Evolutionary conservation across 768 basidiomycete genomes (phyloP).

Genomic region (Hericium erinaceus): DNA sequence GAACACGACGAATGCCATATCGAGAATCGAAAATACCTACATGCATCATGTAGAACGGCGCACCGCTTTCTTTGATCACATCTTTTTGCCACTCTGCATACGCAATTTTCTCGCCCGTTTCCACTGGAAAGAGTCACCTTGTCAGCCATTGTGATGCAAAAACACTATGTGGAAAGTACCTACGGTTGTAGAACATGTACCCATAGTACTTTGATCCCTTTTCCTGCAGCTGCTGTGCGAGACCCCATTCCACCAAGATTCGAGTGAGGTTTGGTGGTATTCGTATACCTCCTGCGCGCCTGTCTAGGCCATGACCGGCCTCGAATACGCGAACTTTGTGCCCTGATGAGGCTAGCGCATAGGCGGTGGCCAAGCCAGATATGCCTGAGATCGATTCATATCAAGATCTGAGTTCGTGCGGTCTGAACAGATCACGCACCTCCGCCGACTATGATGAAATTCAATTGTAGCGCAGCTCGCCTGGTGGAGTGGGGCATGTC

Average conservation of each 20-base stretch:
- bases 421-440: conserved; percentile 4
- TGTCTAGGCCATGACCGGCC: background rate
- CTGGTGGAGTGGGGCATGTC: background rate
- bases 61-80: conserved; percentile 8
- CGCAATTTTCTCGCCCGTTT: conserved; percentile 4
- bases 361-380: conserved; percentile 11
- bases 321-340: conserved; percentile 13
- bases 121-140: conserved; percentile 2
- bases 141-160: background rate
- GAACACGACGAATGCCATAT: background rate
- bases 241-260: conserved; percentile 10
- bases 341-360: conserved; percentile 9
- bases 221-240: conserved; percentile 7
- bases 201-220: background rate
- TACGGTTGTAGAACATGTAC: conserved; percentile 7
- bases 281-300: conserved; percentile 5
- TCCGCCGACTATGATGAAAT: conserved; percentile 12
- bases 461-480: conserved; percentile 3
- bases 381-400: conserved; percentile 5
- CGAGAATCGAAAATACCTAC: conserved; percentile 4
- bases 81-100: conserved; percentile 3
- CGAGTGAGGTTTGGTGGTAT: conserved; percentile 11
- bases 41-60: conserved; percentile 10
- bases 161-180: background rate
- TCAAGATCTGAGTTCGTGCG: background rate